Base-by-base conservation (phyloP, 345 rosid species). In the Triadica sebifera region DNA sequence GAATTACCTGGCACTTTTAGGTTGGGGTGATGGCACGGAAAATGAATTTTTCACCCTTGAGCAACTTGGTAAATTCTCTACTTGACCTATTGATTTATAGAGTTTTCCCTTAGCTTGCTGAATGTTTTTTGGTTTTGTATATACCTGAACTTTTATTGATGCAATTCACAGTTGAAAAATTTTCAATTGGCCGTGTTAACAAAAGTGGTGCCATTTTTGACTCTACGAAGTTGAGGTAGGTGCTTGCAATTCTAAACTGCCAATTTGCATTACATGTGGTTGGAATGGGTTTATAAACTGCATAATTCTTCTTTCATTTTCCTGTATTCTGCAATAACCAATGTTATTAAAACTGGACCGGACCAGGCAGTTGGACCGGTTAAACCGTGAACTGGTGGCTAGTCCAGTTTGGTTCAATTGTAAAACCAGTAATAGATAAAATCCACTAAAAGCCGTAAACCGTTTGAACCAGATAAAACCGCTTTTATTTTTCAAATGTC, bases 1-100 rank as follows among this genome's bases (percentile, higher is more conserved):
- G 75, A 94, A 94, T 83, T 94, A 94, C 78, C 80, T 94, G 71
- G 97, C 97, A 39, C 97, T 91, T 77, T 80, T 94, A 80, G 97
- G 97, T 57, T 94, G 97, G 98, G 98, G 98, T n/a, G 97, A 94
- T 72, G 97, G 97, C 80, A 94, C 97, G 39, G 97, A 94, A 74
- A 89, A 94, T 82, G 98, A 94, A 82, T 90, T 94, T 86, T 94
- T 86, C 85, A 83, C 91, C 20, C 91, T 94, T 5, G 78, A 89
- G 65, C 84, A 94, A 75, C 95, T 94, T 72, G 98, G 98, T 93
- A 41, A 13, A 89, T 84, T 39, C 43, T 76, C 63, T 77, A 45
- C 47, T 60, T 41, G 17, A 70, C 37, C 38, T 58, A 17, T 59
- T 12, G 3, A 8, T 62, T 9, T 20, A 17, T 66, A 19, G 9